Conservation (phyloP, 1,284 basidiomycete species). For the Cutaneotrichosporon sp. region DNA sequence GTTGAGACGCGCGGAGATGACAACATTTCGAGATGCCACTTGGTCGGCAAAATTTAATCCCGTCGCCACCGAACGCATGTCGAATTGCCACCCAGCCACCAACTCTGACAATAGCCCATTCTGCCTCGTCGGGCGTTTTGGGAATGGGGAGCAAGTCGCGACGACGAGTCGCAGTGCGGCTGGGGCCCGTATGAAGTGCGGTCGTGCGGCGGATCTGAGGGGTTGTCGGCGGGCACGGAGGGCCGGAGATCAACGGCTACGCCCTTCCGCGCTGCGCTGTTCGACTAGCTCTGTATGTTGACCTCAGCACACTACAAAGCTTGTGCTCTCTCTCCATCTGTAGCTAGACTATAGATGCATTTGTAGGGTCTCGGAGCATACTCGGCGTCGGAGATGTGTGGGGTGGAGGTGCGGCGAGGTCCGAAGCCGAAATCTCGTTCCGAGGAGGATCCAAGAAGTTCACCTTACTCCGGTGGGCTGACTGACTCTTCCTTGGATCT, state of each 20-base stretch:
- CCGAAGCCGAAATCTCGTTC: not conserved
- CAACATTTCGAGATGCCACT: conserved; percentile 5
- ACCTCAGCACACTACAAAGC: too few relatives aligned
- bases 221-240: too few relatives aligned
- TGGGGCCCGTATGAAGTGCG: too few relatives aligned
- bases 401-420: not conserved
- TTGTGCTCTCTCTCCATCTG: too few relatives aligned
- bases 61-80: conserved; percentile 1
- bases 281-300: too few relatives aligned
- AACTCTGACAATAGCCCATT: too few relatives aligned
- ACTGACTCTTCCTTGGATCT: too few relatives aligned
- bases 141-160: not conserved
- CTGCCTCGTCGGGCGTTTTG: not conserved
- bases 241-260: too few relatives aligned
- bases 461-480: not conserved
- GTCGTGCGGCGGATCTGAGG: too few relatives aligned
- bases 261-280: too few relatives aligned
- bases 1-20: too few relatives aligned
- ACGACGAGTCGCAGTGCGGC: too few relatives aligned
- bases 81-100: not conserved
- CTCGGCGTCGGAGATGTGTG: not conserved
- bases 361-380: not conserved
- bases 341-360: not conserved
- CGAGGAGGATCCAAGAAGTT: not conserved
- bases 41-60: conserved; percentile 7